These are phyloP conservation scores for Globisporangium polare DNA, from an alignment of 352 stramenopile species.

Conservation along the genomic window DNA sequence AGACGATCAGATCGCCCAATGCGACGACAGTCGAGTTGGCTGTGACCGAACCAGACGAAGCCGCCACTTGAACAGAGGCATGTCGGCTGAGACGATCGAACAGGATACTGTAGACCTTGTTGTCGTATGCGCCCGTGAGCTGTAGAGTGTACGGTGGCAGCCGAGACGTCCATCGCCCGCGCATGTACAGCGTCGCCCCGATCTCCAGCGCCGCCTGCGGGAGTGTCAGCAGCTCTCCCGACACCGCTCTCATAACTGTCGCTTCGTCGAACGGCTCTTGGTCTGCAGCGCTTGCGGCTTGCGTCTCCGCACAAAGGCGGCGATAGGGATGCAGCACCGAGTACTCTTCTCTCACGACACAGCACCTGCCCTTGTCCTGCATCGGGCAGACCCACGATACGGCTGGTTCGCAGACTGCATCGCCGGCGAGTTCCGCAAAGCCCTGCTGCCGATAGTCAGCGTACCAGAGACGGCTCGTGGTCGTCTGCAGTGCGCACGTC, in stretches of 20 bases:
- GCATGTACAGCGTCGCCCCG: slow-evolving; percentile 15
- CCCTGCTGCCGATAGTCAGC: slow-evolving; percentile 2
- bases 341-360: slow-evolving; percentile 9
- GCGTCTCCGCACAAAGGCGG: slow-evolving; percentile 3
- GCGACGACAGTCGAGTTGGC: not conserved
- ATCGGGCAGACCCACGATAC: slow-evolving; percentile 17
- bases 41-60: not conserved
- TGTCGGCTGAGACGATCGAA: slow-evolving; percentile 9
- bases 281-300: not conserved
- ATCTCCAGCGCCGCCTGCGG: slow-evolving; percentile 3
- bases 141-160: slow-evolving; percentile 2
- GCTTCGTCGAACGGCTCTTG: not conserved
- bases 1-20: slow-evolving; percentile 3
- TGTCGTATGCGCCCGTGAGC: not conserved
- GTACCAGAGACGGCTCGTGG: slow-evolving; percentile 10
- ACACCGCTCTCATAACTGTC: not conserved
- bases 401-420: slow-evolving; percentile 14
- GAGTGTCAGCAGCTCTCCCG: not conserved
- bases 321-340: slow-evolving; percentile 6
- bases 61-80: not conserved
- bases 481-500: not conserved
- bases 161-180: slow-evolving; percentile 11
- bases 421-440: not conserved
- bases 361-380: slow-evolving; percentile 14
- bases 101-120: not conserved